phyloP scores from a whole-genome alignment of 345 rosid genomes.

The Populus deltoides region DNA sequence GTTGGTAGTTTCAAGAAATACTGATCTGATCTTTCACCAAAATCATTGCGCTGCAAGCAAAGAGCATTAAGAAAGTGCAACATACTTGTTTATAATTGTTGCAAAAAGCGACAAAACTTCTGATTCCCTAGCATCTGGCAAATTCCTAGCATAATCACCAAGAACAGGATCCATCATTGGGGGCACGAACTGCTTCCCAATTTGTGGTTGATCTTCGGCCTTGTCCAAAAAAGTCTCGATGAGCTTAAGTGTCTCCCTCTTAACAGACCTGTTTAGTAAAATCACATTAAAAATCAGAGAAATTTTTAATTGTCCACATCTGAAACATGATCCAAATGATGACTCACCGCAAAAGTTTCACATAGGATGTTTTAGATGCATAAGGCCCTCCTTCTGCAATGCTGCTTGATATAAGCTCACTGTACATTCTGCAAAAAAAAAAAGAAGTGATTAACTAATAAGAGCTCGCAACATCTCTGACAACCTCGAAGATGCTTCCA shows the following conservation, averaged over 20 bases:
- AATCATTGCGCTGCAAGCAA: background rate
- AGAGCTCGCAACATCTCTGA: background rate
- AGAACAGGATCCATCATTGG: conserved; percentile 99
- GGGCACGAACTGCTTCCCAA: conserved; percentile 97
- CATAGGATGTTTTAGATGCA: conserved; percentile 87
- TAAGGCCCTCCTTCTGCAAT: conserved; percentile 91
- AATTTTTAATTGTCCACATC: background rate
- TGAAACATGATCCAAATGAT: conserved; percentile 9
- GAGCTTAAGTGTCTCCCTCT: conserved; percentile 95
- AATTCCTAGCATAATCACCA: conserved; percentile 93
- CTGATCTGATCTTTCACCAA: background rate
- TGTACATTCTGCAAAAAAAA: conserved; percentile 81
- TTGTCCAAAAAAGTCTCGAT: conserved; percentile 98
- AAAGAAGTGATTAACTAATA: conserved; percentile 6
- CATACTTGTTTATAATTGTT: conserved; percentile 95
- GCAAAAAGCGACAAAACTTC: conserved; percentile 98
- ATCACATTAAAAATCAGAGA: conserved; percentile 7
- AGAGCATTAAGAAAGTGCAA: background rate
- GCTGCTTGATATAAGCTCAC: conserved; percentile 93
- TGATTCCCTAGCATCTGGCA: conserved; percentile 99
- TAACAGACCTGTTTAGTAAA: conserved; percentile 71
- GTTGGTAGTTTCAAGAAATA: background rate
- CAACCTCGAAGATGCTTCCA: background rate
- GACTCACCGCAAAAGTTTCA: conserved; percentile 79
- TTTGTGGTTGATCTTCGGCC: conserved; percentile 98